phyloP scores from a whole-genome alignment of 495 filamentous ascomycete genomes.

The Tuber calosporum region DNA sequence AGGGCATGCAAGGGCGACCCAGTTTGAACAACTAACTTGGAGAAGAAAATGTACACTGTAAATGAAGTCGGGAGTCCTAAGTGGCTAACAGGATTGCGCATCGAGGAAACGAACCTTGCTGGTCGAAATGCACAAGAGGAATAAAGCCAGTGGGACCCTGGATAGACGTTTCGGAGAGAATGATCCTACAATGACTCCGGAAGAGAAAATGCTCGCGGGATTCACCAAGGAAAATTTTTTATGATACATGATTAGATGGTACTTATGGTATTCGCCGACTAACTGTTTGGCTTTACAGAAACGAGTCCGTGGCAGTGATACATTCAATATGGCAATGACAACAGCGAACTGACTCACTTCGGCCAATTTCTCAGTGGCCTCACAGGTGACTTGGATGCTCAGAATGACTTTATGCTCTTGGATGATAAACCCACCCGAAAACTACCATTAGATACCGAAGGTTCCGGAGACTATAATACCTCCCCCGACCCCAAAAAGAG shows the following conservation, averaged over 20 bases:
- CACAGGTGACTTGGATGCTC: slow-evolving; percentile 63
- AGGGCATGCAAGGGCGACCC: slow-evolving; percentile 59
- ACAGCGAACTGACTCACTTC: slow-evolving; percentile 70
- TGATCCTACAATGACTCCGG: slow-evolving; percentile 84
- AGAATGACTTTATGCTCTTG: slow-evolving; percentile 52
- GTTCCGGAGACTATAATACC: slow-evolving; percentile 47
- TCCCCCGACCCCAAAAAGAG: slow-evolving; percentile 74
- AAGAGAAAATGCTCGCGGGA: slow-evolving; percentile 85
- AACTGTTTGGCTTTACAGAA: not conserved
- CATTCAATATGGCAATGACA: slow-evolving; percentile 87
- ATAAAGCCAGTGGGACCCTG: slow-evolving; percentile 84
- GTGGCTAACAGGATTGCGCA: not conserved
- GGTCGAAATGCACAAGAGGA: slow-evolving; percentile 72
- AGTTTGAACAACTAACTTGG: slow-evolving; percentile 75
- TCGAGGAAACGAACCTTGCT: slow-evolving; percentile 59
- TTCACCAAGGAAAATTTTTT: slow-evolving; percentile 82
- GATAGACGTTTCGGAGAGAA: slow-evolving; percentile 95
- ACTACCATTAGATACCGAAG: slow-evolving; percentile 47
- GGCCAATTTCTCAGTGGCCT: slow-evolving; percentile 59
- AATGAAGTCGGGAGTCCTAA: not conserved
- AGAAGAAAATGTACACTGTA: slow-evolving; percentile 65
- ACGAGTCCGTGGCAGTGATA: slow-evolving; percentile 33
- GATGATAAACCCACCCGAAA: slow-evolving; percentile 58
- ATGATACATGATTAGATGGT: too few relatives aligned
- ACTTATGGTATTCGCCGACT: slow-evolving; percentile 44